Base-by-base conservation (phyloP, 805 yeast species). In the Candida saitoana region DNA sequence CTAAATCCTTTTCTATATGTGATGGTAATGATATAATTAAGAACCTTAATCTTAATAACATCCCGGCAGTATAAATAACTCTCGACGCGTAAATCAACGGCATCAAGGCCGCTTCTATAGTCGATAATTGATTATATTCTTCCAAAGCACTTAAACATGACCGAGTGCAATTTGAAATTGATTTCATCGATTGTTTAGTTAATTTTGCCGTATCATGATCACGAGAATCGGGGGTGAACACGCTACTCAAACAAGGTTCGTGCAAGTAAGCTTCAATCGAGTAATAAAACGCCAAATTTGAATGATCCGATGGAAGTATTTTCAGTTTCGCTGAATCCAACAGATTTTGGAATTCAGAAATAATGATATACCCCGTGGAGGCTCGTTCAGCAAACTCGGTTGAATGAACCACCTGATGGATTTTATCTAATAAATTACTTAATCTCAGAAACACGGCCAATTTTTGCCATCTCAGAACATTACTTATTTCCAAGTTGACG, bases 251-350 rank as follows among this genome's bases (percentile, higher is more conserved):
- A 31, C 63, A 59, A 42, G 84, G 85, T 54, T 82, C 87, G 51
- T 79, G 77, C 12, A 82, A 59, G 54, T 78, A 81, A 0, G 87
- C 87, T 53, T 81, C 83, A 18, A 81, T 81, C 1, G 86, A 76
- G 51, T 74, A 77, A 51, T 68, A 76, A 56, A 73, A 80, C 3
- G 82, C 69, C 57, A 74, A 57, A 32, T 70, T 54, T 30, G 69
- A 65, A 43, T 68, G 69, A 27, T 74, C 69, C 16, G 62, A 60
- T 3, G 54, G 45, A 2, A 62, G 54, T 22, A 80, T 71, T 35
- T 63, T 56, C 12, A 51, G 51, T 47, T 65, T 72, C 14, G 80
- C 50, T 1, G 49, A 42, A 27, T 64, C 60, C 40, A 85, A 62
- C 39, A 71, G 68, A 22, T 56, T 56, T 49, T 78, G 81, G 37